phyloP scores from a whole-genome alignment of 78 protist species.

The Tieghemostelium lacteum region DNA sequence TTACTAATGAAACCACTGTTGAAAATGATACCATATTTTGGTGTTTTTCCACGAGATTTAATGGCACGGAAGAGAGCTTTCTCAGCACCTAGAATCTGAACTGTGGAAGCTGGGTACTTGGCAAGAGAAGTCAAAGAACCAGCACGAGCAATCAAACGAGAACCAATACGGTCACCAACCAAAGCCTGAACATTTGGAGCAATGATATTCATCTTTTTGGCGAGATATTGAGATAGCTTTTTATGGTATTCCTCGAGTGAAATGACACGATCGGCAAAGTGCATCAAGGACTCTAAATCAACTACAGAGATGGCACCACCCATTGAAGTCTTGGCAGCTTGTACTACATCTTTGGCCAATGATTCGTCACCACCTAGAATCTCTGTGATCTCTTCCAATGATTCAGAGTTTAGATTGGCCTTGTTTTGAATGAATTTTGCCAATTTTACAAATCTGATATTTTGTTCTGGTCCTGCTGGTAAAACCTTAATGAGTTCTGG shows the following conservation, averaged over 20 bases:
- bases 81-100: slow-evolving; percentile 99
- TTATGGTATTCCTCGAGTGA: slow-evolving; percentile 91
- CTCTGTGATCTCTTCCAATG: slow-evolving; percentile 52
- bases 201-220: slow-evolving; percentile 92
- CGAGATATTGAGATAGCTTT: slow-evolving; percentile 90
- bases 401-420: slow-evolving; percentile 26
- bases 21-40: slow-evolving; percentile 99
- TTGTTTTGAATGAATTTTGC: slow-evolving; percentile 79
- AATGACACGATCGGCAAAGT: slow-evolving; percentile 93
- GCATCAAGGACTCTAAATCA: slow-evolving; percentile 90
- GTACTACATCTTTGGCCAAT: slow-evolving; percentile 83
- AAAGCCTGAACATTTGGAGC: slow-evolving; percentile 98
- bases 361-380: slow-evolving; percentile 80
- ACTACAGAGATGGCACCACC: slow-evolving; percentile 74
- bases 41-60: slow-evolving; percentile 96
- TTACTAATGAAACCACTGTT: slow-evolving; percentile 96
- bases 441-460: slow-evolving; percentile 86
- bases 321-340: slow-evolving; percentile 92
- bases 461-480: slow-evolving; percentile 89
- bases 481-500: slow-evolving; percentile 98
- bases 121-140: slow-evolving; percentile 97
- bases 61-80: slow-evolving; percentile 99
- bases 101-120: slow-evolving; percentile 99
- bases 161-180: slow-evolving; percentile 97
- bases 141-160: slow-evolving; percentile 95